These are phyloP conservation scores for Colletotrichum magnum DNA, from an alignment of 2,329 filamentous ascomycete species.

Conservation along the genomic window DNA sequence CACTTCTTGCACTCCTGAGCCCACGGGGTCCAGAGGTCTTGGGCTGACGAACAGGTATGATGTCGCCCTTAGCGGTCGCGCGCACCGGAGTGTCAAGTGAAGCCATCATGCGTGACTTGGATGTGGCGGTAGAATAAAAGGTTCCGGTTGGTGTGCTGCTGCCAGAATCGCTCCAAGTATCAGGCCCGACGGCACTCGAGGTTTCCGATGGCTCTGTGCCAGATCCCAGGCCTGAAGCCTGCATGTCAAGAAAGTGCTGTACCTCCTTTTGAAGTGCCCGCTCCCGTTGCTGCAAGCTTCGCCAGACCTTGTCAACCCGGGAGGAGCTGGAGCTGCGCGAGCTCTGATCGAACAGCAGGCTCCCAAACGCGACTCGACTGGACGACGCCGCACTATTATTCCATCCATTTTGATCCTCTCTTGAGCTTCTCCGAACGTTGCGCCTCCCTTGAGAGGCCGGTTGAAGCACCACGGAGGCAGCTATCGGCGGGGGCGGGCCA, in stretches of 20 bases:
- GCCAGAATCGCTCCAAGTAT: slow-evolving; percentile 56
- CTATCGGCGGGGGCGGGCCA: slow-evolving; percentile 67
- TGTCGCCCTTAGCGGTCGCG: slow-evolving; percentile 58
- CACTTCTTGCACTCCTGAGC: slow-evolving; percentile 74
- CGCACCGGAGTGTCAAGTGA: slow-evolving; percentile 58
- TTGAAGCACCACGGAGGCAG: slow-evolving; percentile 56
- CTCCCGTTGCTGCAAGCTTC: slow-evolving; percentile 61
- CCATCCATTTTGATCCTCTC: neutral
- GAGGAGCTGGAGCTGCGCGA: slow-evolving; percentile 41
- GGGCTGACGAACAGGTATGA: slow-evolving; percentile 74
- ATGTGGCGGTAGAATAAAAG: slow-evolving; percentile 55
- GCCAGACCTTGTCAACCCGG: slow-evolving; percentile 62
- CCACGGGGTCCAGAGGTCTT: slow-evolving; percentile 64
- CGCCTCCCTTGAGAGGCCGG: slow-evolving; percentile 9
- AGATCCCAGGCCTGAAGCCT: slow-evolving; percentile 60
- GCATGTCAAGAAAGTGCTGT: slow-evolving; percentile 63
- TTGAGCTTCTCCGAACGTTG: slow-evolving; percentile 1
- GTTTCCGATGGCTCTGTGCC: slow-evolving; percentile 47
- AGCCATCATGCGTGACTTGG: slow-evolving; percentile 56
- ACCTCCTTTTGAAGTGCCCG: slow-evolving; percentile 61
- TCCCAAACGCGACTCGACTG: slow-evolving; percentile 46
- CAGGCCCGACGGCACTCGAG: slow-evolving; percentile 43
- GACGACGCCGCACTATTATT: slow-evolving; percentile 4
- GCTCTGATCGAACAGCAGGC: slow-evolving; percentile 56
- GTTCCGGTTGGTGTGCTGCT: slow-evolving; percentile 58